Evolutionary conservation across 148 eudicot species (phyloP).

Genomic region (Polygonum aviculare): DNA sequence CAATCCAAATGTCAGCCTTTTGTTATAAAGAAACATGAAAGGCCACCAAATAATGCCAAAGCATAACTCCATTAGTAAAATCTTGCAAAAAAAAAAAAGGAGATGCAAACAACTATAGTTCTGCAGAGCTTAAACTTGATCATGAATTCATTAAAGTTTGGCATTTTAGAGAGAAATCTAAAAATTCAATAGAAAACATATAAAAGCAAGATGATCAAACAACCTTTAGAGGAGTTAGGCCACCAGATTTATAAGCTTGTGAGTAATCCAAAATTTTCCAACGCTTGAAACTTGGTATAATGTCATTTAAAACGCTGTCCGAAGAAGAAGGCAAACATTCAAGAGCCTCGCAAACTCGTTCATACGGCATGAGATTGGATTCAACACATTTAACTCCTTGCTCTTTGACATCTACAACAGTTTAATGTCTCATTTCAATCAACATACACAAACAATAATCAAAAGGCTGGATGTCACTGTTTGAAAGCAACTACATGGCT

Average conservation of each 20-base stretch:
- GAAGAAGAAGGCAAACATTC: constrained; percentile 42
- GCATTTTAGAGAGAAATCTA: not conserved
- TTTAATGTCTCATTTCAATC: not conserved
- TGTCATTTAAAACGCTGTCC: constrained; percentile 14
- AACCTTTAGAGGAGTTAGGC: constrained; percentile 55
- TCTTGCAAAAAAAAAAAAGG: not conserved
- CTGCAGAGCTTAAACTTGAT: not conserved
- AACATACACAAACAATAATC: not conserved
- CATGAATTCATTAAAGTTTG: not conserved
- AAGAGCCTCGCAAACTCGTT: constrained; percentile 56
- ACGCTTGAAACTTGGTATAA: constrained; percentile 37
- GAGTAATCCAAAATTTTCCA: constrained; percentile 82
- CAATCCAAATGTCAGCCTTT: not conserved
- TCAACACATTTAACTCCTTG: constrained; percentile 39
- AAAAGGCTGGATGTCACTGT: not conserved
- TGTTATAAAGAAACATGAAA: constrained; percentile 22
- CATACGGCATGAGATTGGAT: constrained; percentile 33
- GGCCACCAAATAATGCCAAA: constrained; percentile 1
- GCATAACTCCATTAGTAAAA: not conserved
- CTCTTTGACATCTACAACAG: constrained; percentile 39
- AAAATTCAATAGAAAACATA: not conserved
- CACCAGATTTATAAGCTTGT: constrained; percentile 58
- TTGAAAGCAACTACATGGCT: not conserved
- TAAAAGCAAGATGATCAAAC: not conserved
- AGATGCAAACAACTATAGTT: not conserved